Evolutionary conservation across 1,284 basidiomycete genomes (phyloP).

Genomic region (Austropuccinia psidii): DNA sequence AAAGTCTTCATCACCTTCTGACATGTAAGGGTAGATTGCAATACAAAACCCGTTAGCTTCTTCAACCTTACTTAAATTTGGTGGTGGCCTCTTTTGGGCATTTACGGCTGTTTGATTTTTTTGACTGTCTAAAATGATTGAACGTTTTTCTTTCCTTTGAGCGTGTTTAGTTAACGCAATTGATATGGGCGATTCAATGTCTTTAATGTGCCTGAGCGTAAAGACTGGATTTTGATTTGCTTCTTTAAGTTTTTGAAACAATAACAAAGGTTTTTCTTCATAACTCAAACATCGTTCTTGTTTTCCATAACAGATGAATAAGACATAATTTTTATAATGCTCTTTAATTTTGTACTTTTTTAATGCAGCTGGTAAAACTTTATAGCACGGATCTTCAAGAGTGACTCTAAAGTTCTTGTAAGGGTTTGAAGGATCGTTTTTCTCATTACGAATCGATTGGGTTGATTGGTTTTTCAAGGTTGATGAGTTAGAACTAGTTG

Average conservation of each 20-base stretch:
- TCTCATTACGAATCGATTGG: not conserved
- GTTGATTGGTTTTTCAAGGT: not conserved
- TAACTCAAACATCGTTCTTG: conserved; percentile 88
- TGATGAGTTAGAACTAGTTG: not conserved
- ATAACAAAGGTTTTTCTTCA: conserved; percentile 91
- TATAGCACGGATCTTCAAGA: conserved; percentile 94
- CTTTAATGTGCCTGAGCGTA: conserved; percentile 97
- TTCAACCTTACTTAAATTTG: conserved; percentile 16
- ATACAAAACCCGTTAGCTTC: conserved; percentile 50
- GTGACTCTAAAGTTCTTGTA: conserved; percentile 55
- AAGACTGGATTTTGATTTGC: conserved; percentile 95
- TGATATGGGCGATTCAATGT: conserved; percentile 91
- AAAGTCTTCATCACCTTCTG: conserved; percentile 65
- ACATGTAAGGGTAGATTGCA: conserved; percentile 51
- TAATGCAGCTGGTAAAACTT: conserved; percentile 90
- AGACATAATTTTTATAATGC: conserved; percentile 96
- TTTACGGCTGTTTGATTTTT: not conserved
- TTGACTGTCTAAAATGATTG: not conserved
- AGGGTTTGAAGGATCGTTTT: conserved; percentile 46
- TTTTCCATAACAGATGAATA: conserved; percentile 96
- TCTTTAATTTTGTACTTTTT: conserved; percentile 99
- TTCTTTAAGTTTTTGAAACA: conserved; percentile 97
- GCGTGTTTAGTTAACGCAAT: conserved; percentile 92
- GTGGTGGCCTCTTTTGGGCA: not conserved
- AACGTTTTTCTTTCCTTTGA: conserved; percentile 51